phyloP scores from a whole-genome alignment of 2,329 filamentous ascomycete species.

The Fonsecaea monophora region DNA sequence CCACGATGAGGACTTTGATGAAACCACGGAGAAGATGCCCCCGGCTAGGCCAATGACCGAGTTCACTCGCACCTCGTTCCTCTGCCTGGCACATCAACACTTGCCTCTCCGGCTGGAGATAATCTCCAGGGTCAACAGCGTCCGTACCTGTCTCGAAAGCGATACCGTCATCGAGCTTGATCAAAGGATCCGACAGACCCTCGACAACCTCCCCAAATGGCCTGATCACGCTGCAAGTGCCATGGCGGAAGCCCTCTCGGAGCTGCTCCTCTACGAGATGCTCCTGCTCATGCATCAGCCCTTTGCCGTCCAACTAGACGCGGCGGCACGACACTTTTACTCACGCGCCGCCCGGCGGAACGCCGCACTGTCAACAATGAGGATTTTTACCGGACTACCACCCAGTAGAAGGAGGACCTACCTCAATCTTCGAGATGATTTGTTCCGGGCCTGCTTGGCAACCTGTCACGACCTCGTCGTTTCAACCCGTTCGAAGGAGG shows the following conservation, averaged over 20 bases:
- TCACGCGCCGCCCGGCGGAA: slow-evolving; percentile 40
- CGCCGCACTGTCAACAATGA: slow-evolving; percentile 34
- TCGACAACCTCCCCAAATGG: slow-evolving; percentile 42
- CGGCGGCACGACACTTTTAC: slow-evolving; percentile 39
- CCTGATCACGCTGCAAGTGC: slow-evolving; percentile 19
- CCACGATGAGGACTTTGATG: slow-evolving; percentile 42
- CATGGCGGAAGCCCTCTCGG: slow-evolving; percentile 38
- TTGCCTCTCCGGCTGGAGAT: slow-evolving; percentile 42
- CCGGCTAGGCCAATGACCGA: slow-evolving; percentile 35
- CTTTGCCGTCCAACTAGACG: slow-evolving; percentile 39
- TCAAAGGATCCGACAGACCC: slow-evolving; percentile 39
- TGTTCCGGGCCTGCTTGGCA: slow-evolving; percentile 29
- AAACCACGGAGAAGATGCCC: slow-evolving; percentile 33
- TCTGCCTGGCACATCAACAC: slow-evolving; percentile 40
- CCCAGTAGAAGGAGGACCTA: slow-evolving; percentile 24
- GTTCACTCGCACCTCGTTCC: slow-evolving; percentile 42
- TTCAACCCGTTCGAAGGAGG: slow-evolving; percentile 12
- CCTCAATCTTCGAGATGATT: slow-evolving; percentile 29
- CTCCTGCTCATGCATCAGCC: slow-evolving; percentile 44
- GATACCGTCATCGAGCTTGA: slow-evolving; percentile 42
- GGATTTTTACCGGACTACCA: slow-evolving; percentile 29
- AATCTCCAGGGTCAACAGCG: slow-evolving; percentile 43
- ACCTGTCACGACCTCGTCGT: slow-evolving; percentile 29
- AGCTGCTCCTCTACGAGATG: slow-evolving; percentile 43
- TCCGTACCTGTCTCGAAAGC: slow-evolving; percentile 37